A percentile compares a stretch with the other conserved stretches of the same genome.
Evolutionary conservation across 805 yeast species (phyloP).

Genomic region (Candida railenensis): DNA sequence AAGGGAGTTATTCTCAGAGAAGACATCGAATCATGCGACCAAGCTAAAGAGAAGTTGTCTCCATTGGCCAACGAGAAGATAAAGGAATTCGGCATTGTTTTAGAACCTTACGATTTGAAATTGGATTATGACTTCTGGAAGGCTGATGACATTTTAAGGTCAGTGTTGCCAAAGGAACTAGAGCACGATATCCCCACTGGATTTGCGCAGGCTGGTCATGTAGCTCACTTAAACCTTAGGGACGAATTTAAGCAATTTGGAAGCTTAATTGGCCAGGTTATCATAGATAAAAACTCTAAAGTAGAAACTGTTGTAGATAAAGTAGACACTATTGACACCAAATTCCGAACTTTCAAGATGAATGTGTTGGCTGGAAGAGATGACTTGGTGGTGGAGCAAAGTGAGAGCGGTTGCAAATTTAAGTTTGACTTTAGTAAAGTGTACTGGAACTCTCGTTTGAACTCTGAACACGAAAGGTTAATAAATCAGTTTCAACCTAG

Average conservation of each 20-base stretch:
- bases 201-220: constrained; percentile 90
- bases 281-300: constrained; percentile 81
- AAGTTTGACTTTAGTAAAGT: constrained; percentile 89
- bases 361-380: constrained; percentile 86
- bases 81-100: constrained; percentile 42
- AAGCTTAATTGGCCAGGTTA: constrained; percentile 79
- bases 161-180: constrained; percentile 72
- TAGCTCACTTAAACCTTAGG: constrained; percentile 87
- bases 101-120: constrained; percentile 52
- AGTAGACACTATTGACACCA: constrained; percentile 79
- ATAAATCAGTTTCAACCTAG: constrained; percentile 60
- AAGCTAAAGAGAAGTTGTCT: constrained; percentile 30
- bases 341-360: constrained; percentile 91
- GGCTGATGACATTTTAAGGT: constrained; percentile 77
- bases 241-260: constrained; percentile 85
- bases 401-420: constrained; percentile 83
- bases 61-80: constrained; percentile 45
- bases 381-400: constrained; percentile 77
- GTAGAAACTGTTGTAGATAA: constrained; percentile 91
- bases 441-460: constrained; percentile 95
- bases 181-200: constrained; percentile 82
- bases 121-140: constrained; percentile 83
- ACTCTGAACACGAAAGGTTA: constrained; percentile 88
- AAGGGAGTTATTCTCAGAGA: constrained; percentile 66
- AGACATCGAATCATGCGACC: constrained; percentile 35